Conservation (phyloP, 352 stramenopile species). For the Ochromonadaceae sp. region DNA sequence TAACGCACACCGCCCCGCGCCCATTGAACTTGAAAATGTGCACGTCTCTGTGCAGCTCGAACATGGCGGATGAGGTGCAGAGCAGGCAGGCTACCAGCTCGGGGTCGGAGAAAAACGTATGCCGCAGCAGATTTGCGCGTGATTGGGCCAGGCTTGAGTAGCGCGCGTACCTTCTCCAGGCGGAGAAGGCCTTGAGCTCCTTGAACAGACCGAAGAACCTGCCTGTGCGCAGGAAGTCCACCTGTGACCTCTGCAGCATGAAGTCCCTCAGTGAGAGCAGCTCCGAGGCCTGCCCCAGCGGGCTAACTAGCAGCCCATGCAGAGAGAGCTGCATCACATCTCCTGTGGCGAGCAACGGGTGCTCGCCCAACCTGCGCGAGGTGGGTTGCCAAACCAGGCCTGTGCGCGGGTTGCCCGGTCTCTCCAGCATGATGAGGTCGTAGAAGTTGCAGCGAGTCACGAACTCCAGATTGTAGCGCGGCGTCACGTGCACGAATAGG, state of each 20-base stretch:
- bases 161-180: background rate
- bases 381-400: background rate
- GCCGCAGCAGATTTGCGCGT: background rate
- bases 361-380: background rate
- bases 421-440: slow-evolving; percentile 5
- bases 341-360: background rate
- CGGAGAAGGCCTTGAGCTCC: background rate
- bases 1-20: background rate
- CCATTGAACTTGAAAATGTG: slow-evolving; percentile 4
- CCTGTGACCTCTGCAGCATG: background rate
- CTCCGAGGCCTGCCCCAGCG: background rate
- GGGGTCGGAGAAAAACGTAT: background rate
- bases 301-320: background rate
- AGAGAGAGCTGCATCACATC: slow-evolving; percentile 10
- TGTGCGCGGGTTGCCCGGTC: background rate
- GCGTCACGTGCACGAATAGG: no score
- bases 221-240: background rate
- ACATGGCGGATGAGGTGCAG: background rate
- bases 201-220: slow-evolving; percentile 1
- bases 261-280: background rate
- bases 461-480: no score
- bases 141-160: background rate
- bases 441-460: background rate
- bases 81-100: background rate
- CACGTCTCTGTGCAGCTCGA: background rate